Conservation (phyloP, 1,284 basidiomycete genomes). For the Cystobasidiaceae sp. region DNA sequence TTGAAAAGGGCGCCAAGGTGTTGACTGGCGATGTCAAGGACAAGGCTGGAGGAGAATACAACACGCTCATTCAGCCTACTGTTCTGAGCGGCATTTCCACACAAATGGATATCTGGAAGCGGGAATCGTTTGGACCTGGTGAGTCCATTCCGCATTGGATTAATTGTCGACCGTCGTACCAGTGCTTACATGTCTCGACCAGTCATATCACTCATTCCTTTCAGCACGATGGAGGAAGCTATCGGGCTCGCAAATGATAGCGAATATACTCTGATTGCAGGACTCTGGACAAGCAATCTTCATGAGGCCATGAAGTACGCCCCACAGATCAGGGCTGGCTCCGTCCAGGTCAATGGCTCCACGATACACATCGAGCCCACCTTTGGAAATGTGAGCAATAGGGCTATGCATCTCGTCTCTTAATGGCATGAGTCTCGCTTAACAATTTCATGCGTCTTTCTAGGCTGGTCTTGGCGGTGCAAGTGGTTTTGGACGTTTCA, state of each 20-base stretch:
- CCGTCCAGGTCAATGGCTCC: slow-evolving; percentile 23
- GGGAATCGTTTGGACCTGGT: slow-evolving; percentile 48
- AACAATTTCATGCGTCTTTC: not conserved
- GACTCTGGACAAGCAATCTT: slow-evolving; percentile 56
- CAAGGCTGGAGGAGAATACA: slow-evolving; percentile 13
- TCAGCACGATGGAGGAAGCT: slow-evolving; percentile 44
- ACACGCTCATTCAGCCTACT: slow-evolving; percentile 55
- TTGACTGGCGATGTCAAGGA: slow-evolving; percentile 43
- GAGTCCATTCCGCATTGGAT: not conserved
- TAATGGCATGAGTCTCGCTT: not conserved
- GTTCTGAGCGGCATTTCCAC: slow-evolving; percentile 53
- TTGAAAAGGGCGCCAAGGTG: slow-evolving; percentile 52
- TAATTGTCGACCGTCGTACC: not conserved
- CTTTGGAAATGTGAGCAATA: slow-evolving; percentile 25
- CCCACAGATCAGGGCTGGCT: slow-evolving; percentile 47
- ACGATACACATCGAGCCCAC: slow-evolving; percentile 29
- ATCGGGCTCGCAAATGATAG: slow-evolving; percentile 54
- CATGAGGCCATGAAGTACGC: slow-evolving; percentile 54
- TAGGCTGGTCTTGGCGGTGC: slow-evolving; percentile 19
- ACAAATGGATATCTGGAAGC: slow-evolving; percentile 55
- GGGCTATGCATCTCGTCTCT: not conserved
- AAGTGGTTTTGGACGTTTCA: slow-evolving; percentile 24
- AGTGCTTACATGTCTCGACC: slow-evolving; percentile 52
- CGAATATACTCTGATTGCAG: slow-evolving; percentile 55
- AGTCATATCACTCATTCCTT: slow-evolving; percentile 46